Conservation (phyloP, 2,329 filamentous ascomycete species). For the Cercospora citrullina region DNA sequence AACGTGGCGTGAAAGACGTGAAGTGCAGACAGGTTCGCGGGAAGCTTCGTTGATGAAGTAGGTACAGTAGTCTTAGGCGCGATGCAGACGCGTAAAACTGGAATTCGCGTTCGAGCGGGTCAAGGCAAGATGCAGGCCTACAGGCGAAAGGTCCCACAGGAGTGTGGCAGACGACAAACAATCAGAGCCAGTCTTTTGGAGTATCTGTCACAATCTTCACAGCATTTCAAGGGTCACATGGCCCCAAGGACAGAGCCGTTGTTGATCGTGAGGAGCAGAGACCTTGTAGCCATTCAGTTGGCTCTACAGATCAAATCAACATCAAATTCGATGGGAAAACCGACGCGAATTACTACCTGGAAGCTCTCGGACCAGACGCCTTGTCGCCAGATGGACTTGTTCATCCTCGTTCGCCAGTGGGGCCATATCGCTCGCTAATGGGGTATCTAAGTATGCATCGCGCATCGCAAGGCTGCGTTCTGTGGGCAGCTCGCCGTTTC, state of each 20-base stretch:
- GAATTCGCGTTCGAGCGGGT: neutral
- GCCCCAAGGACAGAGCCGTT: no score
- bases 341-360: neutral
- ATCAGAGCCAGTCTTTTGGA: no score
- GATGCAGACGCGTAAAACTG: neutral
- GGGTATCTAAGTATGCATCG: slow-evolving; percentile 4
- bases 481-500: neutral
- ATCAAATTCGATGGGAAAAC: neutral
- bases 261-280: no score
- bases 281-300: no score
- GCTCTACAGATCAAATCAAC: no score
- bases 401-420: neutral
- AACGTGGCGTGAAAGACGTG: neutral
- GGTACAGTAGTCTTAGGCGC: neutral
- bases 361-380: neutral
- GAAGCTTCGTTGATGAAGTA: neutral
- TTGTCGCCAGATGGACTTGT: neutral
- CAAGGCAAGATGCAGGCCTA: neutral
- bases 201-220: no score
- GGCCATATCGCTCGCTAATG: neutral
- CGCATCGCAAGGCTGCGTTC: neutral
- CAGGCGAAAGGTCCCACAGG: neutral
- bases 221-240: no score
- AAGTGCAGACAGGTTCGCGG: neutral
- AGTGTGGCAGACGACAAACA: no score